phyloP scores from a whole-genome alignment of 306 rosid genomes.

The Oxytropis ochrocephala region DNA sequence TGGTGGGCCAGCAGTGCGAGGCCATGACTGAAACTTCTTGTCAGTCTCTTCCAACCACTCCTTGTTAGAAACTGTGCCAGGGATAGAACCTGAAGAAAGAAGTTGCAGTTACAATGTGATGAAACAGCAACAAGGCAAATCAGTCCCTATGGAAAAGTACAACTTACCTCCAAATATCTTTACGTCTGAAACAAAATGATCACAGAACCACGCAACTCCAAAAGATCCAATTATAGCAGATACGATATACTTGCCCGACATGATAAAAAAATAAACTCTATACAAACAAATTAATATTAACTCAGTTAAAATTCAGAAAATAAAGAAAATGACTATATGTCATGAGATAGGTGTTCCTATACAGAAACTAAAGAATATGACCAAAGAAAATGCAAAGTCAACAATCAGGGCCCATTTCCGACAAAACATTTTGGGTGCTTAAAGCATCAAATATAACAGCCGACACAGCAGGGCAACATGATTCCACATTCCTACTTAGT shows the following conservation, averaged over 20 bases:
- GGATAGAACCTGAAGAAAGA: conserved; percentile 58
- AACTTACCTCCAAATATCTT: conserved; percentile 74
- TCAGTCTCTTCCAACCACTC: conserved; percentile 90
- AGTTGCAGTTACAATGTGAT: conserved; percentile 6
- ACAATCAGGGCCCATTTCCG: neutral
- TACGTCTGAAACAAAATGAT: conserved; percentile 42
- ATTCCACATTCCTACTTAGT: neutral
- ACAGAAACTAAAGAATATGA: neutral
- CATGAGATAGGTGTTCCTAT: neutral
- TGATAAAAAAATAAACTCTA: conserved; percentile 28
- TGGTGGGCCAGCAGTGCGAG: conserved; percentile 81
- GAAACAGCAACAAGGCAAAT: neutral
- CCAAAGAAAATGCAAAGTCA: neutral
- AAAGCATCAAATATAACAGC: neutral
- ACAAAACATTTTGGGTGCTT: neutral
- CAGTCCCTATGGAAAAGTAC: neutral
- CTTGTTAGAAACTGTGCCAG: conserved; percentile 49
- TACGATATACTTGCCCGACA: conserved; percentile 50
- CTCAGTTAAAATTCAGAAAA: neutral
- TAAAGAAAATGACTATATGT: neutral
- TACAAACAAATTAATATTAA: neutral
- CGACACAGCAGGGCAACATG: neutral
- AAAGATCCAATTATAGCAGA: conserved; percentile 37
- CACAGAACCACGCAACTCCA: conserved; percentile 51
- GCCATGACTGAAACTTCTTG: conserved; percentile 88